Conservation (phyloP, 2,329 filamentous ascomycete species). For the Xylaria sp. region DNA sequence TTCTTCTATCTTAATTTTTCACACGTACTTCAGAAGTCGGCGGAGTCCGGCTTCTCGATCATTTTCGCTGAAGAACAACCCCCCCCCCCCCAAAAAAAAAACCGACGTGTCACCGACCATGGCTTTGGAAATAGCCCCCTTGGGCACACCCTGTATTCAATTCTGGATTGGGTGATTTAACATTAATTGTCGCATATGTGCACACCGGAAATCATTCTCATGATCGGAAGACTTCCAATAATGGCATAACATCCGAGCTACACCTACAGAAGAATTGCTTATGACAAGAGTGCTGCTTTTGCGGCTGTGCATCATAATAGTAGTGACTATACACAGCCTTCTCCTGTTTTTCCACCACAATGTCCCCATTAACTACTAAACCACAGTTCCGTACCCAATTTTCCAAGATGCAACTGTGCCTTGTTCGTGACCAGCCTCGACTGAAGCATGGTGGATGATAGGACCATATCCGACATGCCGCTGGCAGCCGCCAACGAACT, state of each 20-base stretch:
- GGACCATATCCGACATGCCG: neutral
- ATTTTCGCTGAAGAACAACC: neutral
- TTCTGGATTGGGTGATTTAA: neutral
- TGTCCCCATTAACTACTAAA: neutral
- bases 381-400: neutral
- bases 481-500: conserved; percentile 6
- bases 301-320: neutral
- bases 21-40: neutral
- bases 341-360: neutral
- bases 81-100: too few relatives aligned
- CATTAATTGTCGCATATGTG: neutral
- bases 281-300: neutral
- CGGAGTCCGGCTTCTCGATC: neutral
- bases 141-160: neutral
- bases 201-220: neutral
- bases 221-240: neutral
- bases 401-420: neutral
- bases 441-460: conserved; percentile 4
- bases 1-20: neutral
- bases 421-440: neutral
- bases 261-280: too few relatives aligned
- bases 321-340: neutral
- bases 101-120: neutral
- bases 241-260: neutral
- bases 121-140: neutral